These are phyloP conservation scores for button mushroom (Agaricus bisporus) DNA, from an alignment of 768 basidiomycete genomes.

Conservation along the genomic window DNA sequence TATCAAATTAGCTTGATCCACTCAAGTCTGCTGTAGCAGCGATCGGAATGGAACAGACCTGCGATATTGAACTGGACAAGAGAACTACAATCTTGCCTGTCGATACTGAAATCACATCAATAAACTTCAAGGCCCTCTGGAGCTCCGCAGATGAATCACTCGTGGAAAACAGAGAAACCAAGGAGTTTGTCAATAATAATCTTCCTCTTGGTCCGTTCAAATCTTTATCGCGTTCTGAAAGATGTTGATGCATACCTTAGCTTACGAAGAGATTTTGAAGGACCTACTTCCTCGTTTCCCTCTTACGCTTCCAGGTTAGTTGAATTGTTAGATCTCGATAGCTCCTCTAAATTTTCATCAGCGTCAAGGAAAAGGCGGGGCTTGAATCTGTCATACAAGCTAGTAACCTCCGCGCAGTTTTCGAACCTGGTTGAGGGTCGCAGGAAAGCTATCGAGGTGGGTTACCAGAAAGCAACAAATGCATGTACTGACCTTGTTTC, in stretches of 20 bases:
- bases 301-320: conserved; percentile 34
- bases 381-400: conserved; percentile 32
- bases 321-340: neutral
- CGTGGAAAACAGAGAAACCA: neutral
- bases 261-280: conserved; percentile 23
- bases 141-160: conserved; percentile 13
- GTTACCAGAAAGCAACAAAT: conserved; percentile 2
- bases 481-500: neutral
- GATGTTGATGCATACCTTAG: too few species aligned
- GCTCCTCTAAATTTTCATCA: conserved; percentile 9
- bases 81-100: conserved; percentile 33
- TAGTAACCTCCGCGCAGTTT: conserved; percentile 30
- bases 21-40: conserved; percentile 25
- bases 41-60: conserved; percentile 42
- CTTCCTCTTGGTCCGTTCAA: neutral
- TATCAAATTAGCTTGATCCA: conserved; percentile 33
- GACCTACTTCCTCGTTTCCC: conserved; percentile 33
- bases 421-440: conserved; percentile 34
- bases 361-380: conserved; percentile 19
- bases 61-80: conserved; percentile 49
- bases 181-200: neutral
- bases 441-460: conserved; percentile 47
- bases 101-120: conserved; percentile 23
- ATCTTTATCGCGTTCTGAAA: neutral
- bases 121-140: conserved; percentile 34